Percentiles rank a stretch among this genome's conserved stretches.
Conservation (phyloP, 1,139 yeast genomes). For the Spathaspora jeffriesii region DNA sequence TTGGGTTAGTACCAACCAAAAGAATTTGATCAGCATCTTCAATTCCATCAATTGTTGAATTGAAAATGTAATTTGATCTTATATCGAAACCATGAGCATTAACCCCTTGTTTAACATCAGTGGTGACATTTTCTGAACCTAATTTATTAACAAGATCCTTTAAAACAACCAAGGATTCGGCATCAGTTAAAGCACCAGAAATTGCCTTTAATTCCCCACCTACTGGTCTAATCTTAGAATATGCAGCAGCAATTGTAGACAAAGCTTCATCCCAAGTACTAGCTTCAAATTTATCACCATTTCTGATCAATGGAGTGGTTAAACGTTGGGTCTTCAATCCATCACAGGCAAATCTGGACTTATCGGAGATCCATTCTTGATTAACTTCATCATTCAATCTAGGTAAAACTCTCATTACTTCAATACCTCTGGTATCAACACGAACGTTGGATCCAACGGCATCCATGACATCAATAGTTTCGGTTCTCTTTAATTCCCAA, state of each 20-base stretch:
- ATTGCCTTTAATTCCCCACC: slow-evolving; percentile 79
- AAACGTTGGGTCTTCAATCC: slow-evolving; percentile 87
- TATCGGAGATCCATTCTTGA: slow-evolving; percentile 93
- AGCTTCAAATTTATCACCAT: slow-evolving; percentile 68
- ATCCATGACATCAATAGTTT: slow-evolving; percentile 83
- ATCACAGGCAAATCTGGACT: slow-evolving; percentile 83
- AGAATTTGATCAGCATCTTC: slow-evolving; percentile 83
- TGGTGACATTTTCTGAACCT: slow-evolving; percentile 80
- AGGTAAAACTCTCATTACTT: slow-evolving; percentile 87
- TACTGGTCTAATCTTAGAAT: slow-evolving; percentile 55
- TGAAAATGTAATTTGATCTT: slow-evolving; percentile 80
- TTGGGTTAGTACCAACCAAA: slow-evolving; percentile 83
- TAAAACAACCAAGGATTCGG: slow-evolving; percentile 79
- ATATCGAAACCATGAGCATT: slow-evolving; percentile 73
- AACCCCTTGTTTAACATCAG: slow-evolving; percentile 65
- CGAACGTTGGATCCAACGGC: slow-evolving; percentile 83
- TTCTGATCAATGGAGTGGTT: slow-evolving; percentile 77
- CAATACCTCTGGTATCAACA: slow-evolving; percentile 86
- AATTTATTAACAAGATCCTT: slow-evolving; percentile 77
- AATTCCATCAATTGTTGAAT: slow-evolving; percentile 77
- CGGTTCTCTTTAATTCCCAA: slow-evolving; percentile 92
- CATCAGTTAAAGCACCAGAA: slow-evolving; percentile 83
- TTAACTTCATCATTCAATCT: slow-evolving; percentile 84
- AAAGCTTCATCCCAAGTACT: slow-evolving; percentile 92
- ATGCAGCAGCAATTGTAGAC: slow-evolving; percentile 67